Evolutionary conservation across 2,329 filamentous ascomycete species (phyloP).

Genomic region (Purpureocillium takamizusanense): DNA sequence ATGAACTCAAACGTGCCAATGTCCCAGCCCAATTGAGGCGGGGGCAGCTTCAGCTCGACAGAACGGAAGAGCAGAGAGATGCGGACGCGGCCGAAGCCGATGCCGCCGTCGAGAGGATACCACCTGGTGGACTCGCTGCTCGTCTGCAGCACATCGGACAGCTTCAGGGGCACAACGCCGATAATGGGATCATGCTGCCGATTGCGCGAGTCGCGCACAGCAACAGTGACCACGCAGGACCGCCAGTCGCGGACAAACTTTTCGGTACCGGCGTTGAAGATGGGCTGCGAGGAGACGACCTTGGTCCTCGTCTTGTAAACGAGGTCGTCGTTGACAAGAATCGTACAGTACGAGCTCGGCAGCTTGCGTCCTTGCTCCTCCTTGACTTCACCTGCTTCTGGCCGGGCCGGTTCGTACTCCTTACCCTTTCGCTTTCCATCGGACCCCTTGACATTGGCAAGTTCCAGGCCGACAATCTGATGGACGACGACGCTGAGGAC

Average conservation of each 20-base stretch:
- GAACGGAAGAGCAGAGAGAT: slow-evolving; percentile 87
- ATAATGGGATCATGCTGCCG: slow-evolving; percentile 91
- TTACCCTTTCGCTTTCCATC: slow-evolving; percentile 70
- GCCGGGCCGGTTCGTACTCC: slow-evolving; percentile 82
- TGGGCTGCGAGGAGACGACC: slow-evolving; percentile 86
- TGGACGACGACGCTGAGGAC: slow-evolving; percentile 81
- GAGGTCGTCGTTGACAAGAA: slow-evolving; percentile 79
- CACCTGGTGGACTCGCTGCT: slow-evolving; percentile 80
- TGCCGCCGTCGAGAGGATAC: slow-evolving; percentile 94
- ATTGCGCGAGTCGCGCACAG: slow-evolving; percentile 81
- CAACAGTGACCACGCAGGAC: slow-evolving; percentile 75
- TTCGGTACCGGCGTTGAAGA: slow-evolving; percentile 95
- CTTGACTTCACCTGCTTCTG: slow-evolving; percentile 71
- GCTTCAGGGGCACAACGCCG: slow-evolving; percentile 79
- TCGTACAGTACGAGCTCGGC: slow-evolving; percentile 90
- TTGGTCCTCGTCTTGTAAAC: slow-evolving; percentile 93
- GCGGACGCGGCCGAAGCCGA: slow-evolving; percentile 82
- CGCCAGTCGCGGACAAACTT: slow-evolving; percentile 91
- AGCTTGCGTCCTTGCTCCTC: slow-evolving; percentile 74
- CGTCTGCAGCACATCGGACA: slow-evolving; percentile 81
- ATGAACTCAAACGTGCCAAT: slow-evolving; percentile 89
- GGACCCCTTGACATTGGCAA: slow-evolving; percentile 85
- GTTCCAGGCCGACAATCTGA: slow-evolving; percentile 88
- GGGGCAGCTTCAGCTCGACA: slow-evolving; percentile 78
- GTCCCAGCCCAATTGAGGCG: slow-evolving; percentile 82